Base-by-base conservation (phyloP, 1,284 basidiomycete genomes). In the Omphalotus olearius region DNA sequence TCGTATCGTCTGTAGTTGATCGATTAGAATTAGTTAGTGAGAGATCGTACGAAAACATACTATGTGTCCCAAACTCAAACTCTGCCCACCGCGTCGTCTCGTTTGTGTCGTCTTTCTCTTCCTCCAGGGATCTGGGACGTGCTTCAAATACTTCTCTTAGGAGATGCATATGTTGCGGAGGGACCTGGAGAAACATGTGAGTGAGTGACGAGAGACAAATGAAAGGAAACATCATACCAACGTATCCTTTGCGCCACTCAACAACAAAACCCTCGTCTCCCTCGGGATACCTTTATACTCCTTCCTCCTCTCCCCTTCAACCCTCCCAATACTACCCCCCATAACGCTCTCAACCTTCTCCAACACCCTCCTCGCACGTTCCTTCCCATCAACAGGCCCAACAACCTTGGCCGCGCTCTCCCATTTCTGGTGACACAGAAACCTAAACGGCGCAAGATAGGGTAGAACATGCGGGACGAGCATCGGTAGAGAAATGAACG, bases 351-450 rank as follows among this genome's bases (percentile, higher is more conserved):
- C 38, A n/a, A 26, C 47, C 20, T 20, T 2, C 33, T 49, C 30
- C 30, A 49, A 26, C 16, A 49, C 47, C 10, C 36, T 41, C 16
- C 35, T 35, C n/a, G 47, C 47, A 5, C 16, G 41, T 26, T 23
- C 39, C 38, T 35, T 7, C 17, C 41, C 28, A 0, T 25, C 48
- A 20, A 40, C n/a, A 9, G 25, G 20, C 16, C 43, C 47, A 36
- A 53, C 38, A 14, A 49, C 20, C 35, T 49, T 55, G n/a, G 47
- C 52, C 72, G 65, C 64, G 74, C 63, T 67, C 75, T 94, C 84
- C 96, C 96, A 98, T 64, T 86, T 88, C 64, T 98, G 88, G 64
- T 91, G 86, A 61, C 92, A 92, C 11, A 96, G 75, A 67, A 91
- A 94, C 1, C 88, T 73, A 60, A 95, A 79, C 0, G 84, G 85